These are phyloP conservation scores for Trichoderma koningiopsis DNA, from an alignment of 2,329 filamentous ascomycete genomes.

Conservation along the genomic window DNA sequence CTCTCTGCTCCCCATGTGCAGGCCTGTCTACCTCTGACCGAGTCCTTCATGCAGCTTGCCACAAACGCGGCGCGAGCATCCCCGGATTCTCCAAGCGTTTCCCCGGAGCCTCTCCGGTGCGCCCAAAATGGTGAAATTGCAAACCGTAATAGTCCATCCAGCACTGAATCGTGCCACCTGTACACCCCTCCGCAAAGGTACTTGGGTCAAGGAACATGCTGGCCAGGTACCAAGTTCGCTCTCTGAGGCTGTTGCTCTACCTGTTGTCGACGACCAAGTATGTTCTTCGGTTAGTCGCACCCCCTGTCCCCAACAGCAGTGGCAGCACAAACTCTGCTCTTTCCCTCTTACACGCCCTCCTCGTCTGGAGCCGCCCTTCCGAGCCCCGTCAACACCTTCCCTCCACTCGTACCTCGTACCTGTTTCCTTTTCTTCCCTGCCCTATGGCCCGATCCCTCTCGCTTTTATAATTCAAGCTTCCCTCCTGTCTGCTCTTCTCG, in stretches of 20 bases:
- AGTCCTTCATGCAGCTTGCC: slow-evolving; percentile 15
- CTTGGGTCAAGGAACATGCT: not conserved
- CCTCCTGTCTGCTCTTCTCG: slow-evolving; percentile 13
- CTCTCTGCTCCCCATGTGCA: not conserved
- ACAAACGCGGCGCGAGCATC: slow-evolving; percentile 13
- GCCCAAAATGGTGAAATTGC: not conserved
- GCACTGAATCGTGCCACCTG: not conserved
- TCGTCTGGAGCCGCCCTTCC: slow-evolving; percentile 22
- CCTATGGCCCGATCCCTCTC: slow-evolving; percentile 4
- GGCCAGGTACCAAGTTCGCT: not conserved
- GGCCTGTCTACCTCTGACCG: not conserved
- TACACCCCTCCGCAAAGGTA: not conserved
- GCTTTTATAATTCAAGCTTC: slow-evolving; percentile 23
- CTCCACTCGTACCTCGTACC: not conserved
- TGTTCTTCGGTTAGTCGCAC: not conserved
- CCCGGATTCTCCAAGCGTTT: slow-evolving; percentile 23
- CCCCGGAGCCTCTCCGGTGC: slow-evolving; percentile 14
- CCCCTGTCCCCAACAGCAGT: slow-evolving; percentile 3
- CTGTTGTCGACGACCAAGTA: not conserved
- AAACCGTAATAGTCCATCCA: not conserved
- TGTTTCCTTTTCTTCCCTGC: not conserved
- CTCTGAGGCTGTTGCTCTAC: not conserved
- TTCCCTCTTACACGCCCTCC: slow-evolving; percentile 19
- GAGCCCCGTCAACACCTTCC: slow-evolving; percentile 9
- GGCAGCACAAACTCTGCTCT: not conserved